These are phyloP conservation scores for Russula brevipes DNA, from an alignment of 768 basidiomycete genomes.

Conservation along the genomic window DNA sequence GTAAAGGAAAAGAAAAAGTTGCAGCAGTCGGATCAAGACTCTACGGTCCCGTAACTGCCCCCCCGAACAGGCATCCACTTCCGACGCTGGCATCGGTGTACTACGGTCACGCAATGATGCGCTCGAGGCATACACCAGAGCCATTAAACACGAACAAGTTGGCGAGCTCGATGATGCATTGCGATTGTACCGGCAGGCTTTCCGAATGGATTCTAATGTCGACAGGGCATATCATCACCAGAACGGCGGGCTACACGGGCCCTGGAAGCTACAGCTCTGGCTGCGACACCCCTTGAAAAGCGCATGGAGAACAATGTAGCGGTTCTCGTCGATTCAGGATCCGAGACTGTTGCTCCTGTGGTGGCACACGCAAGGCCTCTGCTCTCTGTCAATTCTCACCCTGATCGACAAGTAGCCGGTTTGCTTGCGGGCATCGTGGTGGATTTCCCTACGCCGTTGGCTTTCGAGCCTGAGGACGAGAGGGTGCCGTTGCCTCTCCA, in stretches of 20 bases:
- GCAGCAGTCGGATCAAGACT: not conserved
- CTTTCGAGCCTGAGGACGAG: conserved; percentile 70
- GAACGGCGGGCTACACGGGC: conserved; percentile 35
- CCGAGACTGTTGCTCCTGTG: conserved; percentile 10
- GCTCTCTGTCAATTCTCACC: conserved; percentile 15
- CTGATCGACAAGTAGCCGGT: conserved; percentile 33
- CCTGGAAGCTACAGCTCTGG: not conserved
- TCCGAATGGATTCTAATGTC: conserved; percentile 69
- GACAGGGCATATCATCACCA: conserved; percentile 60
- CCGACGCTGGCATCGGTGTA: conserved; percentile 2
- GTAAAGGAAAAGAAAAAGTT: conserved; percentile 35
- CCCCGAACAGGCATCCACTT: conserved; percentile 10
- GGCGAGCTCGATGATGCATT: conserved; percentile 75
- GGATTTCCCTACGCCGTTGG: conserved; percentile 43
- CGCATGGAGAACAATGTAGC: not conserved
- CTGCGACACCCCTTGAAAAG: not conserved
- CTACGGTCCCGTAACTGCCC: conserved; percentile 7
- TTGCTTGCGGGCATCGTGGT: conserved; percentile 46
- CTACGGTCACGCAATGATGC: conserved; percentile 40
- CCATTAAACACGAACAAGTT: conserved; percentile 67
- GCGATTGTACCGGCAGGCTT: conserved; percentile 71
- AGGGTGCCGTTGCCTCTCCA: conserved; percentile 49
- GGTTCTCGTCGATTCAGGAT: not conserved
- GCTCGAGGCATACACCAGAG: conserved; percentile 60
- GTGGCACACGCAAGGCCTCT: conserved; percentile 7